A percentile compares a stretch with the other conserved stretches of the same genome.
Conservation (phyloP, 768 basidiomycete species). For the Termitomyces titanicus region DNA sequence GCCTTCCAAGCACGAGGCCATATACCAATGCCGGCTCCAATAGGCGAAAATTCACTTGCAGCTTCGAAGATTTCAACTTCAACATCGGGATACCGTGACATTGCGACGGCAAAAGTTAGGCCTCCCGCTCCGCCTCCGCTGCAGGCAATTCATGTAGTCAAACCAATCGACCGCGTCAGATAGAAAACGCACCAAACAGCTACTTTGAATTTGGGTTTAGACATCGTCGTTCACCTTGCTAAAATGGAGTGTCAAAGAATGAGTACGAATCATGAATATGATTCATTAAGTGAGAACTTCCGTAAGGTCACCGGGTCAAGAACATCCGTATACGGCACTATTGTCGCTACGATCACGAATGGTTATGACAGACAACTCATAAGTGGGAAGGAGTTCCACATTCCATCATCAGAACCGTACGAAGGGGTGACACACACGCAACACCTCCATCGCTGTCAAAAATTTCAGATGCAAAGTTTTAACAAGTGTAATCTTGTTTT, state of each 20-base stretch:
- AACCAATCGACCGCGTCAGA: background rate
- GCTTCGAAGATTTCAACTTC: slow-evolving; percentile 16
- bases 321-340: background rate
- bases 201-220: slow-evolving; percentile 7
- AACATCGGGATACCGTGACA: slow-evolving; percentile 10
- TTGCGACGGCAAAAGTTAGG: slow-evolving; percentile 16
- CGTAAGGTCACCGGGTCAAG: background rate
- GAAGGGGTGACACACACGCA: background rate
- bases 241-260: background rate
- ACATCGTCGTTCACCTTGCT: background rate
- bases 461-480: background rate
- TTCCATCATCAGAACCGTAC: background rate
- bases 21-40: slow-evolving; percentile 18
- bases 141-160: background rate
- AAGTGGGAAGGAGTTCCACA: background rate
- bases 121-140: slow-evolving; percentile 18
- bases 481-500: background rate
- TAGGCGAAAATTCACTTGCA: slow-evolving; percentile 11
- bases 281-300: too few species aligned
- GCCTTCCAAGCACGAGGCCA: slow-evolving; percentile 34
- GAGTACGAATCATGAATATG: background rate
- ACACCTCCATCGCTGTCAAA: background rate
- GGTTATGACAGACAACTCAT: too few species aligned
- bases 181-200: slow-evolving; percentile 7
- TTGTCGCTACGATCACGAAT: too few species aligned